Evolutionary conservation across 495 filamentous ascomycete species (phyloP), one percentile per base, ranked within the genome.

Genomic region (Aspergillus bertholletiae): DNA sequence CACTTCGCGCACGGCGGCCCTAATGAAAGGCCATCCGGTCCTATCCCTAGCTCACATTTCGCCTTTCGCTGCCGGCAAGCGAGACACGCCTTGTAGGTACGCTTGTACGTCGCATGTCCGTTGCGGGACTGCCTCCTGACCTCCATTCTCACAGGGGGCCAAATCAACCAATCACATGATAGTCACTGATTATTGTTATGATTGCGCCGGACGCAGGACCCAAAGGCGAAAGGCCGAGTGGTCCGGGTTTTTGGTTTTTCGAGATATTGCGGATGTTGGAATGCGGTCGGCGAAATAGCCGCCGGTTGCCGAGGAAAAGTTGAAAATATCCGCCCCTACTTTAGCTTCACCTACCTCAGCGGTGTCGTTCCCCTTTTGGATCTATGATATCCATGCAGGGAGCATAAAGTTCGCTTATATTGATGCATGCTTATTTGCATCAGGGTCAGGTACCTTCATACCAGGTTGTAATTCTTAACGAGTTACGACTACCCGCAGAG

Each of bases 1-100:
- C 94, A 98, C 62, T 94, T 83, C 46, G 90, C 88, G 66, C 94
- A 98, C 2, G 94, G 94, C 49, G 94, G 94, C 51, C 92, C 89
- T 68, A 90, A 83, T n/a, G 92, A 90, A 44, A 70, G 53, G 0
- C 73, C 73, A 58, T 92, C 87, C 67, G 94, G 86, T 56, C 93
- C 90, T n/a, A 63, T 64, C 4, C 71, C 69, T 26, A 78, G 55
- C 21, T 78, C 73, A 55, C 74, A 78, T 60, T 76, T 78, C 23
- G 74, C 73, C 66, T 78, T 78, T 46, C 74, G 71, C 57, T 74
- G 71, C 47, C 75, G 72, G 53, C 75, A 78, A 43, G 75, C 67
- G 21, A 76, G 65, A 53, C 75, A 78, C 17, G 75, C 75, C 59
- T 78, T 78, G 74, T 78, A 78, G 30, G 75, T 74, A 48, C 75